A percentile compares a stretch with the other conserved stretches of the same genome.
Evolutionary conservation across 1,284 basidiomycete genomes (phyloP).

Genomic region (Trichosporon inkin): DNA sequence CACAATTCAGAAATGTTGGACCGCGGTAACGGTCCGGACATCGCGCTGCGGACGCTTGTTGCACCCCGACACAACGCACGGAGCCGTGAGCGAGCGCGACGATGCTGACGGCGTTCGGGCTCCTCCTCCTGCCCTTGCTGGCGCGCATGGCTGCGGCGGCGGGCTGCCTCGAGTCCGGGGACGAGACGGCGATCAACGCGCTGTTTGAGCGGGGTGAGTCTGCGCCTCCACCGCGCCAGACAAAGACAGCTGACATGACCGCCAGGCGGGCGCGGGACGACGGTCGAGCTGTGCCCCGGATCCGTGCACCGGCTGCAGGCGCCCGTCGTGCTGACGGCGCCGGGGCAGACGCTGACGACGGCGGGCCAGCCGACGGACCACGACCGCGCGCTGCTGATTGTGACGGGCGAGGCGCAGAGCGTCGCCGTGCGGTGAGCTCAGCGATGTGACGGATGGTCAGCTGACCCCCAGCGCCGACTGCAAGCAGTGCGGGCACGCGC

Average conservation of each 20-base stretch:
- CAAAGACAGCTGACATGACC: conserved; percentile 8
- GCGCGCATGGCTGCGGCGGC: not conserved
- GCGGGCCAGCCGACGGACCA: conserved; percentile 35
- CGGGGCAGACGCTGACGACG: conserved; percentile 44
- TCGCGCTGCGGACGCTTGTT: not conserved
- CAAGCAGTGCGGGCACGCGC: conserved; percentile 35
- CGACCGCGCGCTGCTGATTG: conserved; percentile 43
- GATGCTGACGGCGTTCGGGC: not conserved
- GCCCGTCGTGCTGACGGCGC: conserved; percentile 43
- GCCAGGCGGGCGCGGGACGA: conserved; percentile 39
- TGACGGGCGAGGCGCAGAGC: conserved; percentile 40
- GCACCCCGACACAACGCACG: not conserved
- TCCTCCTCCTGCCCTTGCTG: conserved; percentile 8
- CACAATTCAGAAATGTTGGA: no score
- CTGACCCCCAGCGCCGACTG: conserved; percentile 46
- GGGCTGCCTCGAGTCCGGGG: conserved; percentile 39
- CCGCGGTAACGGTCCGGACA: not conserved
- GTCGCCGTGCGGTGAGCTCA: conserved; percentile 40
- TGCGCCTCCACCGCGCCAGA: not conserved
- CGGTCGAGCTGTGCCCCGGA: conserved; percentile 43
- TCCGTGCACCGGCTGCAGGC: conserved; percentile 43
- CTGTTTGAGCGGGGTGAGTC: conserved; percentile 38
- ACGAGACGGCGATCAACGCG: conserved; percentile 42
- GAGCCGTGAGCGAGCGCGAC: not conserved
- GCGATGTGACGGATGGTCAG: not conserved